Conservation (phyloP, 2,329 filamentous ascomycete species). For the Apiospora malaysiana region DNA sequence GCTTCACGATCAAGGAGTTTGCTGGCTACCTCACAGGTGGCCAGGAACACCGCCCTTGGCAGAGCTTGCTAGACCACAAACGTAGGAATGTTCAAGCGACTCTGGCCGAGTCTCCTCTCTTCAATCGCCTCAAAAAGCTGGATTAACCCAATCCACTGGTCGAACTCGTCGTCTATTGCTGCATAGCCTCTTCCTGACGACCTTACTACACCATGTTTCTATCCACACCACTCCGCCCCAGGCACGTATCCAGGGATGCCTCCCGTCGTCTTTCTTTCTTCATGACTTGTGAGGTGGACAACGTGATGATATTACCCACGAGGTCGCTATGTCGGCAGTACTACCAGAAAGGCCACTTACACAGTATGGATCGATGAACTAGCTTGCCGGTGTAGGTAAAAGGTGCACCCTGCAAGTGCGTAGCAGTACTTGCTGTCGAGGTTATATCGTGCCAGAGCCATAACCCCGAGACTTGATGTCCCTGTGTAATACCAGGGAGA, state of each 20-base stretch:
- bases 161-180: neutral
- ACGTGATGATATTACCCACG: too few relatives aligned
- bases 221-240: neutral
- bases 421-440: neutral
- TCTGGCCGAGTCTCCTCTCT: neutral
- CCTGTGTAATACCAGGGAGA: neutral
- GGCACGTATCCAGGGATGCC: neutral
- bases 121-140: neutral
- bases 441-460: neutral
- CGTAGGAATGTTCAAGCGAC: neutral
- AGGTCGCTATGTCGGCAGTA: neutral
- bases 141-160: neutral
- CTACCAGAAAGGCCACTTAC: neutral
- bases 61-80: too few relatives aligned
- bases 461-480: neutral
- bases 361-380: neutral
- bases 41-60: neutral
- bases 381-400: neutral
- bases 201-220: neutral
- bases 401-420: neutral
- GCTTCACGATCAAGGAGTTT: neutral
- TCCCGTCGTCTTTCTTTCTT: neutral
- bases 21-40: neutral
- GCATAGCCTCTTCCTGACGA: neutral
- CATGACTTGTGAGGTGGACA: neutral